These are phyloP conservation scores for Closterium sp. DNA, from an alignment of 139 green algal species.

Conservation along the genomic window DNA sequence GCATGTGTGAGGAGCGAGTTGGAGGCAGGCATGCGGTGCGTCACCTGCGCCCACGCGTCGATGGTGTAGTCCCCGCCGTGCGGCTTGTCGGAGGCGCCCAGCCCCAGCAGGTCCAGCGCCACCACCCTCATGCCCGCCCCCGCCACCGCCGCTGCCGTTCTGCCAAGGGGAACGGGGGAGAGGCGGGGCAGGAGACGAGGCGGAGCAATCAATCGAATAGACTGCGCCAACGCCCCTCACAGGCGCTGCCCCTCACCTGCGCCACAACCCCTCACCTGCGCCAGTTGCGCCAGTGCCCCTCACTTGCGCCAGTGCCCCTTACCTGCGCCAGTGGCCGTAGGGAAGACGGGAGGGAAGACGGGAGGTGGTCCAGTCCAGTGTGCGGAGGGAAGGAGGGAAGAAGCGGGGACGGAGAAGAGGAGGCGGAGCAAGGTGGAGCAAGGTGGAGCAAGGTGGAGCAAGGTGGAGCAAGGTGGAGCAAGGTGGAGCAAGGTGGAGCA, in stretches of 20 bases:
- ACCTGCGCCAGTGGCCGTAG: conserved; percentile 83
- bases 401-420: too few relatives aligned
- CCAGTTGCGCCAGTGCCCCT: conserved; percentile 60
- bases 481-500: too few relatives aligned
- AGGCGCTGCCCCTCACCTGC: neutral
- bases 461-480: too few relatives aligned
- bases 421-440: too few relatives aligned
- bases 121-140: conserved; percentile 60
- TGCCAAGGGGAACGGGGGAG: neutral
- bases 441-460: too few relatives aligned
- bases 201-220: neutral
- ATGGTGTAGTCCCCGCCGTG: conserved; percentile 54
- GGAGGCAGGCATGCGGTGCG: too few relatives aligned
- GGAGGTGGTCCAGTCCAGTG: too few relatives aligned
- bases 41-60: conserved; percentile 38
- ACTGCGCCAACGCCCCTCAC: too few relatives aligned
- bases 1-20: too few relatives aligned
- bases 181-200: neutral
- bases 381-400: too few relatives aligned
- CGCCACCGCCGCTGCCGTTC: neutral
- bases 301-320: conserved; percentile 72
- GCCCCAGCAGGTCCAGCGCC: conserved; percentile 77
- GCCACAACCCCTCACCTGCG: neutral
- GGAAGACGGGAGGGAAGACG: too few relatives aligned
- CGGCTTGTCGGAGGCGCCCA: conserved; percentile 85